Percentiles rank a stretch among this genome's conserved stretches.
phyloP scores from a whole-genome alignment of 169 alveolate species.

The Haemoproteus tartakovskyi region DNA sequence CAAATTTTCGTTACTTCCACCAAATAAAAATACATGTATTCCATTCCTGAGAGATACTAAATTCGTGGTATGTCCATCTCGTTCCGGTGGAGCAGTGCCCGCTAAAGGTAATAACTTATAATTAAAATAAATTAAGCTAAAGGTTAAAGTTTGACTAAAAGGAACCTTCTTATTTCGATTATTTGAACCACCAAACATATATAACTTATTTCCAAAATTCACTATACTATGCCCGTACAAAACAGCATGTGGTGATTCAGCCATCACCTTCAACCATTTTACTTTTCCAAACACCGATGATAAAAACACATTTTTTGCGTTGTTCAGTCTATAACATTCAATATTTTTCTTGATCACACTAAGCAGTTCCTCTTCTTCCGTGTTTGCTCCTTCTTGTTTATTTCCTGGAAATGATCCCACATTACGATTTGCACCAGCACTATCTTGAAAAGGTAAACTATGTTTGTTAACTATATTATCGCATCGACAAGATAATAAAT shows the following conservation, averaged over 20 bases:
- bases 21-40: constrained; percentile 80
- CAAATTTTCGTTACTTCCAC: constrained; percentile 80
- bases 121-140: constrained; percentile 80
- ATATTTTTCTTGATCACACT: constrained; percentile 54
- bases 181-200: constrained; percentile 84
- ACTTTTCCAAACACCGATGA: constrained; percentile 60
- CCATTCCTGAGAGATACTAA: constrained; percentile 75
- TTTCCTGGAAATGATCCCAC: too few species aligned
- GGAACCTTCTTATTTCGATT: constrained; percentile 75
- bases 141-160: constrained; percentile 78
- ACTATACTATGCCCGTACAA: constrained; percentile 81
- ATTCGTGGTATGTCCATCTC: constrained; percentile 85
- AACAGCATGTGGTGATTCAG: constrained; percentile 59
- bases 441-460: too few species aligned
- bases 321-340: constrained; percentile 52
- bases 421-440: too few species aligned
- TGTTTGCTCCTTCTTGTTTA: too few species aligned
- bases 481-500: too few species aligned
- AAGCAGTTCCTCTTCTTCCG: constrained; percentile 60
- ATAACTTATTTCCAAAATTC: constrained; percentile 82
- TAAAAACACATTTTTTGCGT: constrained; percentile 44
- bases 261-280: constrained; percentile 63
- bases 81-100: constrained; percentile 81
- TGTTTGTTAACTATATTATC: too few species aligned
- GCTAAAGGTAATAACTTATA: constrained; percentile 77